Conservation (phyloP, 805 yeast genomes). For the Yarrowia deformans region DNA sequence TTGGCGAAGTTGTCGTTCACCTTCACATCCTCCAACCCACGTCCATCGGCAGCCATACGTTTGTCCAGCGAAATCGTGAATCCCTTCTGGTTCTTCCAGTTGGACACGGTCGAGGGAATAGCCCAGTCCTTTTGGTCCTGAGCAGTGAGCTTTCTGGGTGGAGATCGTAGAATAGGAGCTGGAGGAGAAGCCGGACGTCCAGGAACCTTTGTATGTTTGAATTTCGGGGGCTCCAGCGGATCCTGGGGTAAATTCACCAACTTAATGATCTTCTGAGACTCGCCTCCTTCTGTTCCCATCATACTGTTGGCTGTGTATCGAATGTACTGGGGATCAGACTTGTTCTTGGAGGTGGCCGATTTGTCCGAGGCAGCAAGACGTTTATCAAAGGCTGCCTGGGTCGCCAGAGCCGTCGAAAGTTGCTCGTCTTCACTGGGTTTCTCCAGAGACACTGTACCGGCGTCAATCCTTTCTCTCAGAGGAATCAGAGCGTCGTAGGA, state of each 20-base stretch:
- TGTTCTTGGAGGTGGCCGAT: constrained; percentile 42
- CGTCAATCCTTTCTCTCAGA: constrained; percentile 57
- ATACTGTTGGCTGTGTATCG: constrained; percentile 56
- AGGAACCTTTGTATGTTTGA: constrained; percentile 75
- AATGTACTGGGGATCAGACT: constrained; percentile 55
- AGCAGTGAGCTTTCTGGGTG: constrained; percentile 62
- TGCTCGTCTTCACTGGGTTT: constrained; percentile 59
- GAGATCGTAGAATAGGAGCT: constrained; percentile 63
- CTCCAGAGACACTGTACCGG: constrained; percentile 53
- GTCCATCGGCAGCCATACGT: constrained; percentile 65
- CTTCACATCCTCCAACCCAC: constrained; percentile 50
- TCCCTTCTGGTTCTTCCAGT: constrained; percentile 95
- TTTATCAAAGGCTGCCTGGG: constrained; percentile 62
- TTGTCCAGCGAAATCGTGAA: constrained; percentile 82
- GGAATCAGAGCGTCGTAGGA: constrained; percentile 68
- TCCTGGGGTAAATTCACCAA: constrained; percentile 74
- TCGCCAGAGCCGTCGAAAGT: constrained; percentile 58
- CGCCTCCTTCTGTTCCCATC: constrained; percentile 47
- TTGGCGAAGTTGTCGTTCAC: constrained; percentile 66
- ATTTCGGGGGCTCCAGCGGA: constrained; percentile 85
- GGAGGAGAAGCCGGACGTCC: constrained; percentile 76
- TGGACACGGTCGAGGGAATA: constrained; percentile 90
- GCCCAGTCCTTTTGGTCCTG: constrained; percentile 83
- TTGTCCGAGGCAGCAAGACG: constrained; percentile 54
- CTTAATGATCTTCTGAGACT: constrained; percentile 60